A percentile compares a stretch with the other conserved stretches of the same genome.
phyloP scores from a whole-genome alignment of 208 protist species.

The Herpetomonas samuelpessoai region DNA sequence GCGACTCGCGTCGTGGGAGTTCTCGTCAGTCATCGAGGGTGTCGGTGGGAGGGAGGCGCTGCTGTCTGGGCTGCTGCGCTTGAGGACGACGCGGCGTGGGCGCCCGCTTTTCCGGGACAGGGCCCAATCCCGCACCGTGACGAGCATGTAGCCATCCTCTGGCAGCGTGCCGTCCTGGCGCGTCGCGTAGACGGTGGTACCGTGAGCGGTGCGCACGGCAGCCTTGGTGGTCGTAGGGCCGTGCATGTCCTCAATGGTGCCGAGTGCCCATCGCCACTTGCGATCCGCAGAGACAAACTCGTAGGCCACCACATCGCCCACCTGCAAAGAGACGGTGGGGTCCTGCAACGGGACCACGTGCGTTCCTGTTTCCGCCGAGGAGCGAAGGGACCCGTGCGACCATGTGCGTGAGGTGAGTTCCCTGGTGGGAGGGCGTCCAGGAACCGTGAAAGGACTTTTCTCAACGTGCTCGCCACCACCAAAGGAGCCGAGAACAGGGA shows the following conservation, averaged over 20 bases:
- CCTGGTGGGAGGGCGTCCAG: too few species aligned
- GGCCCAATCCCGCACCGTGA: not conserved
- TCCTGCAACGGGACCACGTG: not conserved
- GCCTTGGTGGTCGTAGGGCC: not conserved
- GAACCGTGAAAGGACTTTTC: too few species aligned
- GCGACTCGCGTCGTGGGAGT: not conserved
- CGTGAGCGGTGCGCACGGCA: not conserved
- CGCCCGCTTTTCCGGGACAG: not conserved
- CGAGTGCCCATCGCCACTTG: slow-evolving; percentile 35
- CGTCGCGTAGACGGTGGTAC: not conserved
- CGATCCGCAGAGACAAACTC: slow-evolving; percentile 26
- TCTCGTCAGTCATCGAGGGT: not conserved
- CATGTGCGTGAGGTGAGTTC: too few species aligned
- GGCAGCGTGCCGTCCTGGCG: too few species aligned
- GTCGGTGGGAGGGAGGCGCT: not conserved
- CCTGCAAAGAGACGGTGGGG: slow-evolving; percentile 1
- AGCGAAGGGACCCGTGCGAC: too few species aligned
- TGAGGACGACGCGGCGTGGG: not conserved
- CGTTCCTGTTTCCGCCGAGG: not conserved
- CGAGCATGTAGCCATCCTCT: not conserved
- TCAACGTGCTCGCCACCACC: too few species aligned
- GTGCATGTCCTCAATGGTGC: slow-evolving; percentile 14
- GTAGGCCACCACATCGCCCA: slow-evolving; percentile 25
- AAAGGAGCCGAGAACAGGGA: too few species aligned
- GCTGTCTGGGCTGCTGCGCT: not conserved